Evolutionary conservation across 2,329 filamentous ascomycete genomes (phyloP), one percentile per base, ranked within the genome.

Genomic region (Chaetothyriales sp.): DNA sequence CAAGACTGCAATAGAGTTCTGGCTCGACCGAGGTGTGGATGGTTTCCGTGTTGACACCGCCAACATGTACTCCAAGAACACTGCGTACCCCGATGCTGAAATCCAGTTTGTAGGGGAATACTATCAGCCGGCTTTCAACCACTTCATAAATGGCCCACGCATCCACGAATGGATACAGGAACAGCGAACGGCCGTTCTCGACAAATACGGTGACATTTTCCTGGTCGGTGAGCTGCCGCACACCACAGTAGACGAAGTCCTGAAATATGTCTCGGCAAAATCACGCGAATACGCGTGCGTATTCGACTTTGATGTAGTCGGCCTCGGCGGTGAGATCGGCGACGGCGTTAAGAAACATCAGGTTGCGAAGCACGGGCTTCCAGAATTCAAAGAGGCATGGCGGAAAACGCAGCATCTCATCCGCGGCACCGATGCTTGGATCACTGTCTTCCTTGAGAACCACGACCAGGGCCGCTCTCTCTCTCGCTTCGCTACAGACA

Each of bases 1-100:
- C 65, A 74, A 82, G 33, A 75, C 73, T 5, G 72, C 81, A 1
- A 84, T 88, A 76, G 74, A 77, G 46, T 89, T 88, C 63, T 89
- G 85, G 86, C 74, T 89, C 1, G 71, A 82, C 44, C 75, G 76
- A 28, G 85, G 84, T 3, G 79, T 86, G 1, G 78, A 82, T 51
- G 82, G 82, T 2, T 85, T 85, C 68, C 74, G 82, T 9, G 74
- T 85, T 58, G 82, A 85, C 62, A 66, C 58, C 2, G 55, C 46
- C 29, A 62, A 62, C 25, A 33, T 61, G 28, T 62, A 62, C 51
- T 61, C 57, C 22, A 62, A 62, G 46, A 53, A 60, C 45, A 52
- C 51, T 2, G 48, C 33, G 10, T 62, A 52, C 33, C 59, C 66
- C 66, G 45, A 66, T 67, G 10, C 66, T 62, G 15, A 62, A 59